Base-by-base conservation (phyloP, 345 rosid species). In the Citrus medica region DNA sequence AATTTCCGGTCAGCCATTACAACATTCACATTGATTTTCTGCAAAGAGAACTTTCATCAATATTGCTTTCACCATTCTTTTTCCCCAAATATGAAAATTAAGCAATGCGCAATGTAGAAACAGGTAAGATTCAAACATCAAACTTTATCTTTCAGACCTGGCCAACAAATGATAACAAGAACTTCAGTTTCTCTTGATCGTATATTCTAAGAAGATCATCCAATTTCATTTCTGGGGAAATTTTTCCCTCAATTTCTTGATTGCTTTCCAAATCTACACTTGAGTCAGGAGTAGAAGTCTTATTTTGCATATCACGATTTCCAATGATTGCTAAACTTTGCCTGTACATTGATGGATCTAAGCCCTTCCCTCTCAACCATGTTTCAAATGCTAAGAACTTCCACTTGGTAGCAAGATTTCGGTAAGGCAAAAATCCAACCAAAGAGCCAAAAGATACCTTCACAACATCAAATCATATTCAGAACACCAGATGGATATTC, bases 311-410 rank as follows among this genome's bases (percentile, higher is more conserved):
- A 83, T 89, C 93, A 87, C 85, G 82, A 75, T 86, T 90, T 83
- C 93, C 89, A 74, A 90, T 88, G 67, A 92, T 88, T 75, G 93
- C 94, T 80, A 89, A 82, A 79, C 84, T 87, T 82, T 91, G 91
- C 87, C 83, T 87, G 84, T 91, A 91, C 69, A 69, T 69, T 42
- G 93, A 88, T 81, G 97, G 99, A 71, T 94, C 97, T 70, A 96
- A 83, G 69, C 98, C 99, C 75, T 92, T 96, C 84, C 83, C 87
- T 79, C 91, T 85, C 89, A 94, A 78, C 99, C 99, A 96, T 82
- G 98, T 87, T 79, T 96, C 99, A 81, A 96, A 92, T 55, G 97
- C 97, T 67, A 92, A 81, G 85, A 94, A 96, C 80, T 94, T 94
- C 94, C 91, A 89, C 79, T 81, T 94, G 80, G 92, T 85, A 69